A percentile compares a stretch with the other conserved stretches of the same genome.
These are phyloP conservation scores for Adenanthera pavonina DNA, from an alignment of 306 rosid species.

Conservation along the genomic window DNA sequence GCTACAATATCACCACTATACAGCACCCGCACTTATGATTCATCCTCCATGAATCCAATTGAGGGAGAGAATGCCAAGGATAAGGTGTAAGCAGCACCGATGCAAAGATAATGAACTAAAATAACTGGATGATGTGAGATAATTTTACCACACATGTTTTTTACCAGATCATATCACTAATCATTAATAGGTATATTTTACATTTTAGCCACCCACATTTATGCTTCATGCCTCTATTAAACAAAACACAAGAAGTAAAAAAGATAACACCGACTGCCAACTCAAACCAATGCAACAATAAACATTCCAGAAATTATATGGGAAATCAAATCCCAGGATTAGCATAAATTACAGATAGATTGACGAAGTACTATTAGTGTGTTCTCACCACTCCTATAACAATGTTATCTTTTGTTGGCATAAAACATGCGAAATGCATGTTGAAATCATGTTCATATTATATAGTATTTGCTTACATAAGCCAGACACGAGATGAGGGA, in stretches of 20 bases:
- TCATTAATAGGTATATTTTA: background rate
- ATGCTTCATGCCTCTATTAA: background rate
- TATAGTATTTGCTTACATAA: background rate
- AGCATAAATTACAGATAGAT: background rate
- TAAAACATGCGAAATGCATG: background rate
- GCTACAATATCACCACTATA: background rate
- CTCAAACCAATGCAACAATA: background rate
- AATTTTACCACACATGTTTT: background rate
- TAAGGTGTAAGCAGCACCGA: background rate
- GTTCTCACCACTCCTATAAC: background rate
- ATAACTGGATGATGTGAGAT: background rate
- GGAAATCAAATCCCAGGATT: background rate
- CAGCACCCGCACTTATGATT: background rate
- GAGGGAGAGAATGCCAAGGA: background rate
- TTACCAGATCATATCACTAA: background rate
- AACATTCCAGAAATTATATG: background rate
- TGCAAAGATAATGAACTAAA: background rate
- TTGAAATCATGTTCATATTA: background rate
- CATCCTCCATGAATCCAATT: background rate
- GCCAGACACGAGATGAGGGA: background rate
- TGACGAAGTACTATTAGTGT: background rate
- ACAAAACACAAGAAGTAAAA: background rate
- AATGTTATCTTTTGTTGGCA: background rate
- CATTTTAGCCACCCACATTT: background rate
- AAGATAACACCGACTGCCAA: background rate